Percentiles rank a stretch among this genome's conserved stretches.
Evolutionary conservation across 306 rosid species (phyloP).

Genomic region (Luffa aegyptiaca): DNA sequence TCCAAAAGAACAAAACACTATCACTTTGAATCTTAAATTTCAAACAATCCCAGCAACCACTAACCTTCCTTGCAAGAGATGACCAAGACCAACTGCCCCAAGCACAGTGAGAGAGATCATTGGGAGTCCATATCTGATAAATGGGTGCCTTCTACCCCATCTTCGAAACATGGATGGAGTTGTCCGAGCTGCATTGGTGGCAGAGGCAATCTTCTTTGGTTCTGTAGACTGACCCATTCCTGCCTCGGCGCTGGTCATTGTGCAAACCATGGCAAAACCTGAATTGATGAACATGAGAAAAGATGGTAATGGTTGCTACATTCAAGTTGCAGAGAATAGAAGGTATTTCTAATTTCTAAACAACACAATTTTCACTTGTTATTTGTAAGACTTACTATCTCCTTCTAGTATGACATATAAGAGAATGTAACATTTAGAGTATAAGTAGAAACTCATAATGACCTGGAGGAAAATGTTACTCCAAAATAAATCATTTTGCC

Average conservation of each 20-base stretch:
- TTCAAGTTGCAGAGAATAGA: neutral
- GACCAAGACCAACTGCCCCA: slow-evolving; percentile 81
- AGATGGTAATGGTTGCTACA: neutral
- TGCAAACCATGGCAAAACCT: slow-evolving; percentile 6
- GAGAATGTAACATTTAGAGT: neutral
- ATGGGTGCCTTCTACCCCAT: slow-evolving; percentile 73
- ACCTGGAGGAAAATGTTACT: neutral
- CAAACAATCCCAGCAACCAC: slow-evolving; percentile 10
- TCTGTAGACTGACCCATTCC: slow-evolving; percentile 20
- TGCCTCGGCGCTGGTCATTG: slow-evolving; percentile 18
- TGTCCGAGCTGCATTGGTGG: slow-evolving; percentile 12
- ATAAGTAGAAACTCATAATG: neutral
- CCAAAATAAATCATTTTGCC: neutral
- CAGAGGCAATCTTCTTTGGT: slow-evolving; percentile 1
- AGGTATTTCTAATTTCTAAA: neutral
- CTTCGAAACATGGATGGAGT: slow-evolving; percentile 38
- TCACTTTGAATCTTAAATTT: neutral
- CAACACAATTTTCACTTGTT: neutral
- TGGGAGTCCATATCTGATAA: slow-evolving; percentile 81
- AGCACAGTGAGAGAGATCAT: slow-evolving; percentile 81
- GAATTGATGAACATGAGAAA: neutral
- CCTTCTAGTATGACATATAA: neutral
- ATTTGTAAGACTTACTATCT: neutral
- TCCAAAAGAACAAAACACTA: neutral
- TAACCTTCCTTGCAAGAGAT: slow-evolving; percentile 80